Evolutionary conservation across 148 eudicot genomes (phyloP), one percentile per base, ranked within the genome.

Genomic region (Vaccinium vitisidaea): DNA sequence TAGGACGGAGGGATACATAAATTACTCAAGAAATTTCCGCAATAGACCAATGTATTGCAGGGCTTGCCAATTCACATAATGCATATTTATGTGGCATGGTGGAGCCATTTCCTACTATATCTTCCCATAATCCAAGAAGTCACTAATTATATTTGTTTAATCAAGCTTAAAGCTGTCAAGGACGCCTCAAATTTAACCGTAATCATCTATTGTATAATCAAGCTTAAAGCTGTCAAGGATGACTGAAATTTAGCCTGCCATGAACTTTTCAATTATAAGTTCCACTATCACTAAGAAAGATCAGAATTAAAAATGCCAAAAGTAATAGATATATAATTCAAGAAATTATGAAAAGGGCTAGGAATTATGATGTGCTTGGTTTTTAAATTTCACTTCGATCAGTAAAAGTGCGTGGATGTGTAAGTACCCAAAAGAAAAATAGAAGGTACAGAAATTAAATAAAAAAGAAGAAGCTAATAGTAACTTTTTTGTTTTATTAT

Each of bases 351-450:
- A 53, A 8, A 67, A 77, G 63, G 77, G 11, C 14, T 11, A 46
- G 13, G 19, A 83, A 70, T 10, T 74, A 86, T 86, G 85, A 83
- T 86, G 88, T 59, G 82, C 23, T 83, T 83, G 63, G 8, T 46
- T 70, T 83, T 69, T 12, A 77, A 67, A 46, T 39, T 85, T 49
- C 13, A 53, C 80, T 86, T 83, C 79, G 69, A 56, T 79, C 83
- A 86, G 88, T 78, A 79, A 86, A 86, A 86, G 83, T 75, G 80
- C 80, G 85, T 82, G 83, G 85, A 79, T 69, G 11, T 70, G 39
- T 55, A 86, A 55, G 83, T 78, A 54, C 80, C 59, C 58, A 65
- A 74, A 83, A 77, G 58, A 78, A 48, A 52, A 73, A 36, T 2
- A 18, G 19, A 36, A 78, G 15, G 11, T 69, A 74, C 4, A 73